A percentile compares a stretch with the other conserved stretches of the same genome.
These are phyloP conservation scores for Papiliotrema flavescens DNA, from an alignment of 1,284 basidiomycete species.

Conservation along the genomic window DNA sequence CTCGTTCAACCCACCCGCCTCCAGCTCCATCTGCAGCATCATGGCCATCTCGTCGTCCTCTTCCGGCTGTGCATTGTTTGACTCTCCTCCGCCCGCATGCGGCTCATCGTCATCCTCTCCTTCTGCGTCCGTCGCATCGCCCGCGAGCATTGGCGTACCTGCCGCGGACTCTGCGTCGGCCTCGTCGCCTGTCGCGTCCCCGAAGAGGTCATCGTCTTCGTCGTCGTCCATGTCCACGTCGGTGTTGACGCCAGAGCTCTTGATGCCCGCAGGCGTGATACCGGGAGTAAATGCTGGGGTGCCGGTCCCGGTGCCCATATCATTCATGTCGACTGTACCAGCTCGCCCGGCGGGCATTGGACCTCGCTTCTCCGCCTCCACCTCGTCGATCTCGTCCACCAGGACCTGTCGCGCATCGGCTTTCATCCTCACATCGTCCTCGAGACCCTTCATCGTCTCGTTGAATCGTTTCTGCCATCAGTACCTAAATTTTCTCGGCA, in stretches of 20 bases:
- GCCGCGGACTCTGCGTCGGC: neutral
- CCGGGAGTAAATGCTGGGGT: neutral
- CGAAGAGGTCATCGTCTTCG: constrained; percentile 17
- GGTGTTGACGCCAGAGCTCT: constrained; percentile 6
- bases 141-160: neutral
- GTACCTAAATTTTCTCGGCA: neutral
- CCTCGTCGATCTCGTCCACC: constrained; percentile 37
- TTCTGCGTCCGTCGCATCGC: constrained; percentile 3
- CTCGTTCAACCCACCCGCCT: neutral
- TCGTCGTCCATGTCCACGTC: constrained; percentile 4
- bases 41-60: constrained; percentile 7
- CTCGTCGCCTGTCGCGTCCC: constrained; percentile 6
- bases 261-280: neutral
- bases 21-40: constrained; percentile 1
- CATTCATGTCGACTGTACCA: constrained; percentile 28
- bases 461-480: constrained; percentile 78
- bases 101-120: constrained; percentile 11
- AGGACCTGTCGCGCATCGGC: constrained; percentile 57
- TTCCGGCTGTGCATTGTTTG: neutral
- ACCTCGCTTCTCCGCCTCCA: neutral
- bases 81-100: neutral
- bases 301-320: neutral
- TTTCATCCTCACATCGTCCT: constrained; percentile 81
- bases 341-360: constrained; percentile 29
- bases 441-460: constrained; percentile 81